Percentiles rank a stretch among this genome's conserved stretches.
phyloP scores from a whole-genome alignment of 169 alveolate species.

The Plasmodium ovale region DNA sequence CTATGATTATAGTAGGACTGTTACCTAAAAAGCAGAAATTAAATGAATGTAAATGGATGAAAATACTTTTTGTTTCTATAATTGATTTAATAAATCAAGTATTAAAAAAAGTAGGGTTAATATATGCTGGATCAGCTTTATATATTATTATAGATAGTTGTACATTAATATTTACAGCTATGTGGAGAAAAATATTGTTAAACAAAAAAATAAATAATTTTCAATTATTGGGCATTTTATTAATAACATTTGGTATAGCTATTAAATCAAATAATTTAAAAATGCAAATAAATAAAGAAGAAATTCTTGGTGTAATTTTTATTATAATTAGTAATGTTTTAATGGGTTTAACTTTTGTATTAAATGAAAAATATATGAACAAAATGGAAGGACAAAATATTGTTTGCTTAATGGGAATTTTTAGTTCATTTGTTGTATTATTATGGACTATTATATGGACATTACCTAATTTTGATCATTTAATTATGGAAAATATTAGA shows the following conservation, averaged over 20 bases:
- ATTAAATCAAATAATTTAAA: conserved; percentile 79
- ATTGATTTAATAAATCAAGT: conserved; percentile 80
- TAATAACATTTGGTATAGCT: conserved; percentile 80
- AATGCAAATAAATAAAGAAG: conserved; percentile 76
- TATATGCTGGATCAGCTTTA: conserved; percentile 82
- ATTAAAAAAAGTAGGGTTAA: conserved; percentile 80
- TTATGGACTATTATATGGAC: conserved; percentile 82
- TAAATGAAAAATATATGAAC: conserved; percentile 81
- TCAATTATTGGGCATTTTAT: conserved; percentile 74
- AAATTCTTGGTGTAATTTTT: conserved; percentile 77
- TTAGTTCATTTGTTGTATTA: conserved; percentile 62
- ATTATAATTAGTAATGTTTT: conserved; percentile 73
- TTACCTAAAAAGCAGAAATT: conserved; percentile 76
- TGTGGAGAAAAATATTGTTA: conserved; percentile 78
- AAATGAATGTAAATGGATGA: conserved; percentile 81
- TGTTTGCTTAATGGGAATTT: conserved; percentile 83
- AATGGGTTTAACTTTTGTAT: conserved; percentile 80
- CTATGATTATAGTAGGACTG: conserved; percentile 81
- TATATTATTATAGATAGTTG: conserved; percentile 81
- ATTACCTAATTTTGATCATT: conserved; percentile 75
- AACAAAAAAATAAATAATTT: conserved; percentile 37
- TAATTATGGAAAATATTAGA: conserved; percentile 68
- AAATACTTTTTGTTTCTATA: conserved; percentile 75
- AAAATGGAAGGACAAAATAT: conserved; percentile 82
- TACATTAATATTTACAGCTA: conserved; percentile 81